Percentiles rank a stretch among this genome's conserved stretches.
Conservation (phyloP, 306 rosid species). For the Cicer judaicum region DNA sequence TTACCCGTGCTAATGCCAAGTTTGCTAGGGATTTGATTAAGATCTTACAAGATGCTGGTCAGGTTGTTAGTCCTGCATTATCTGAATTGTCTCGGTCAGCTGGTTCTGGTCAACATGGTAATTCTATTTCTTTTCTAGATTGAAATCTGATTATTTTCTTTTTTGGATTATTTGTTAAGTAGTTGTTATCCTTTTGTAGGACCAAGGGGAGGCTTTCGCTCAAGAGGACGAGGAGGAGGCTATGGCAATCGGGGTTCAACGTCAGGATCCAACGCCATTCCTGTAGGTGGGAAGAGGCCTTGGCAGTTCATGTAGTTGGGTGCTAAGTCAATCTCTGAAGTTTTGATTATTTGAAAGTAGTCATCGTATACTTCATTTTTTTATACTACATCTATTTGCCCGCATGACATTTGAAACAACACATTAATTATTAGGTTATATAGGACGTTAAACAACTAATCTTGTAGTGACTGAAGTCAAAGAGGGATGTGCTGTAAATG, state of each 20-base stretch:
- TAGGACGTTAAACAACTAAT: conserved; percentile 34
- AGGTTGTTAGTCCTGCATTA: conserved; percentile 69
- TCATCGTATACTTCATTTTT: background rate
- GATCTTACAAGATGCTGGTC: conserved; percentile 89
- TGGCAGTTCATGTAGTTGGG: conserved; percentile 52
- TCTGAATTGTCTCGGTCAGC: conserved; percentile 63
- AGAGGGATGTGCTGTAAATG: conserved; percentile 28
- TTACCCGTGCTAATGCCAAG: conserved; percentile 79
- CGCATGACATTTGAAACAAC: conserved; percentile 33
- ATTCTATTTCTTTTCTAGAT: conserved; percentile 8
- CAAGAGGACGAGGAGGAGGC: conserved; percentile 79
- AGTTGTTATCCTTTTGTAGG: conserved; percentile 49
- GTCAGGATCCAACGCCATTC: conserved; percentile 80
- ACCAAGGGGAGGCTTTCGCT: conserved; percentile 69
- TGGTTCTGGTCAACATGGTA: conserved; percentile 72
- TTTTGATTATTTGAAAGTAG: background rate
- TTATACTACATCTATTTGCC: background rate
- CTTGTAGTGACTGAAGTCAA: conserved; percentile 35
- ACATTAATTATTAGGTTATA: conserved; percentile 36
- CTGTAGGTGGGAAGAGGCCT: conserved; percentile 69
- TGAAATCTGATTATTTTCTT: background rate
- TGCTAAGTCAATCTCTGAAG: conserved; percentile 11
- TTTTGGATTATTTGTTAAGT: conserved; percentile 25
- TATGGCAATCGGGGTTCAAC: conserved; percentile 62
- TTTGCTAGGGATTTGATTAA: conserved; percentile 73